Evolutionary conservation across 345 rosid genomes (phyloP).

Genomic region (Arabis hirsuta): DNA sequence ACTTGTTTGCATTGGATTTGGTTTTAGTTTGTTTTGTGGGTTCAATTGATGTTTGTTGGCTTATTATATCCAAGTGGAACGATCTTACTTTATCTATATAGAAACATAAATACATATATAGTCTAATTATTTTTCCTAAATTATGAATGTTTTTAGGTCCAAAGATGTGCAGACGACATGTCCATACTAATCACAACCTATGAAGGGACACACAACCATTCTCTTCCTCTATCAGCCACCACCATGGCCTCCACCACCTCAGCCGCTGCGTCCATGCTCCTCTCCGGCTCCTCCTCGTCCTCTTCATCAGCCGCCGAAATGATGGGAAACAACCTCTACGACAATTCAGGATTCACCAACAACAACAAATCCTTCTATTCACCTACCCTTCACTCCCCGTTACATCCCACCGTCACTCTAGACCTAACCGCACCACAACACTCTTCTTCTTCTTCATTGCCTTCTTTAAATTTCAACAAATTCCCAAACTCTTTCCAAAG

Average conservation of each 20-base stretch:
- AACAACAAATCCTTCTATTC: conserved; percentile 49
- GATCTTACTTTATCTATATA: no score
- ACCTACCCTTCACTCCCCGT: conserved; percentile 45
- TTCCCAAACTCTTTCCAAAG: conserved; percentile 49
- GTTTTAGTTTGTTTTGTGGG: no score
- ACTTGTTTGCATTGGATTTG: no score
- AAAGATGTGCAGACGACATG: conserved; percentile 74
- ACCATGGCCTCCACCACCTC: conserved; percentile 88
- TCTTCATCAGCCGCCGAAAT: conserved; percentile 48
- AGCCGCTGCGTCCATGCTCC: conserved; percentile 79
- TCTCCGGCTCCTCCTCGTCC: conserved; percentile 67
- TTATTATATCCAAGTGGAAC: no score
- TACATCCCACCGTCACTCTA: conserved; percentile 77
- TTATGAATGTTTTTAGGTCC: conserved; percentile 54
- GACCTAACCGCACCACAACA: conserved; percentile 72
- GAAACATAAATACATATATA: not conserved
- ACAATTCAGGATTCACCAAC: conserved; percentile 51
- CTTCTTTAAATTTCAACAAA: conserved; percentile 50
- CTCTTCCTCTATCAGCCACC: conserved; percentile 72
- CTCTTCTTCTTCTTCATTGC: conserved; percentile 47
- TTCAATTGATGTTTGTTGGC: no score
- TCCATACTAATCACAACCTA: conserved; percentile 78
- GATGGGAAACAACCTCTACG: conserved; percentile 59
- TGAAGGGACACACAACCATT: conserved; percentile 80
- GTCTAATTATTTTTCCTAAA: not conserved